Evolutionary conservation across 495 filamentous ascomycete genomes (phyloP).

Genomic region (Lepidopterella palustris): DNA sequence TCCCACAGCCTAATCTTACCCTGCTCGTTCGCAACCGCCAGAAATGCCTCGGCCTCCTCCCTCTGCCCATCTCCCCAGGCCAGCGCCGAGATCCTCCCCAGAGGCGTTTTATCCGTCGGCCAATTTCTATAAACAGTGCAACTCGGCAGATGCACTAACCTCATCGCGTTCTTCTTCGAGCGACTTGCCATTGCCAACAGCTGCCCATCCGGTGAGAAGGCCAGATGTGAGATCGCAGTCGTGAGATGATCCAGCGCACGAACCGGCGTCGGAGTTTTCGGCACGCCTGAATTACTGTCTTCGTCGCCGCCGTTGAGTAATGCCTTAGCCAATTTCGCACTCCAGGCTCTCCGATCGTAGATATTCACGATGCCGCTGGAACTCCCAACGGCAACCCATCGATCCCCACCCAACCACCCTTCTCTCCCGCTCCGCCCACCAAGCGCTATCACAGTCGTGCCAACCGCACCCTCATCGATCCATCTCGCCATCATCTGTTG

Average conservation of each 20-base stretch:
- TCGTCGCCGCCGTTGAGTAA: constrained; percentile 18
- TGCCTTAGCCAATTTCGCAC: constrained; percentile 22
- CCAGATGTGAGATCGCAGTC: constrained; percentile 67
- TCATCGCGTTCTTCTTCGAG: constrained; percentile 80
- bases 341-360: constrained; percentile 72
- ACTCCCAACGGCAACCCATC: constrained; percentile 83
- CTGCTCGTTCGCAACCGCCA: constrained; percentile 80
- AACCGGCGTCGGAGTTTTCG: constrained; percentile 60
- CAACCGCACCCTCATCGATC: constrained; percentile 85
- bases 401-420: constrained; percentile 63
- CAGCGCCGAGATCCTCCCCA: constrained; percentile 76
- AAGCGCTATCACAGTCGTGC: constrained; percentile 71
- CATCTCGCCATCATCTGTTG: constrained; percentile 68
- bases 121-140: constrained; percentile 95
- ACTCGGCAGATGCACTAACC: constrained; percentile 82
- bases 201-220: constrained; percentile 84
- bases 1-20: constrained; percentile 86
- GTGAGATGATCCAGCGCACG: constrained; percentile 76
- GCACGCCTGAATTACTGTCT: constrained; percentile 46
- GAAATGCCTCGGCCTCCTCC: constrained; percentile 49
- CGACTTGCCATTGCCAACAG: constrained; percentile 75
- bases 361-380: constrained; percentile 84
- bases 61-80: constrained; percentile 50
- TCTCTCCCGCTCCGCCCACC: constrained; percentile 57
- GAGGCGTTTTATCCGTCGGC: constrained; percentile 83